Percentiles rank a stretch among this genome's conserved stretches.
phyloP scores from a whole-genome alignment of 2,329 filamentous ascomycete species.

The Colletotrichum tanaceti region DNA sequence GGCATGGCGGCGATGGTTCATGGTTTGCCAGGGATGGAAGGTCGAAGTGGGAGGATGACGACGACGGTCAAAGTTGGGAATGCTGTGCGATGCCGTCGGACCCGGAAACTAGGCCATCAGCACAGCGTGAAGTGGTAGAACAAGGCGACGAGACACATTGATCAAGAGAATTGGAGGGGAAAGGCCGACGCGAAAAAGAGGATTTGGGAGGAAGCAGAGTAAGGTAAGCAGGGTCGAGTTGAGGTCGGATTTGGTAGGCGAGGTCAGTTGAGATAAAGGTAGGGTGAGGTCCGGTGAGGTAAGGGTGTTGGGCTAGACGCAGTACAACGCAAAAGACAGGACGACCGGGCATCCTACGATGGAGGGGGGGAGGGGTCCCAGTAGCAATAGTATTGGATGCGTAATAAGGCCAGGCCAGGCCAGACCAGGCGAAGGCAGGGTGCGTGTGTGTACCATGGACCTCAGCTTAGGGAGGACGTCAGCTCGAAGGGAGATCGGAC shows the following conservation, averaged over 20 bases:
- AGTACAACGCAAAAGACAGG: slow-evolving; percentile 33
- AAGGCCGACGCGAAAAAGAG: slow-evolving; percentile 8
- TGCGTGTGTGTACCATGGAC: slow-evolving; percentile 1
- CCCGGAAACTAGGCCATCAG: slow-evolving; percentile 37
- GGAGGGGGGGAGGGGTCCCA: slow-evolving; percentile 21
- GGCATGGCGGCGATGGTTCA: slow-evolving; percentile 63
- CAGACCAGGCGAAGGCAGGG: slow-evolving; percentile 12
- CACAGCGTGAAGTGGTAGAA: slow-evolving; percentile 16
- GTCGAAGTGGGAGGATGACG: slow-evolving; percentile 31
- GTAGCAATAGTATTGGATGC: slow-evolving; percentile 4
- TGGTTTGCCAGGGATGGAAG: slow-evolving; percentile 43
- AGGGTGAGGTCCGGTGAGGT: slow-evolving; percentile 9
- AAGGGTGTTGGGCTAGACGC: slow-evolving; percentile 23
- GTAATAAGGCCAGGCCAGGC: slow-evolving; percentile 9
- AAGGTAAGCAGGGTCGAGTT: slow-evolving; percentile 14
- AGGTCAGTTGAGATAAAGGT: slow-evolving; percentile 24
- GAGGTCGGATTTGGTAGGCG: slow-evolving; percentile 14
- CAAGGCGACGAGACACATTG: slow-evolving; percentile 21
- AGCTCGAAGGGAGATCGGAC: slow-evolving; percentile 4
- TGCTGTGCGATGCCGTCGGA: slow-evolving; percentile 29
- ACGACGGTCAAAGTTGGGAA: slow-evolving; percentile 20
- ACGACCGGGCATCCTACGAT: slow-evolving; percentile 21
- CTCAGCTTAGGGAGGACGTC: slow-evolving; percentile 6
- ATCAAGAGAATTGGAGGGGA: neutral
- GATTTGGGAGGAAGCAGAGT: slow-evolving; percentile 6